These are phyloP conservation scores for Bipolaris gigantea DNA, from an alignment of 2,329 filamentous ascomycete species.

Conservation along the genomic window DNA sequence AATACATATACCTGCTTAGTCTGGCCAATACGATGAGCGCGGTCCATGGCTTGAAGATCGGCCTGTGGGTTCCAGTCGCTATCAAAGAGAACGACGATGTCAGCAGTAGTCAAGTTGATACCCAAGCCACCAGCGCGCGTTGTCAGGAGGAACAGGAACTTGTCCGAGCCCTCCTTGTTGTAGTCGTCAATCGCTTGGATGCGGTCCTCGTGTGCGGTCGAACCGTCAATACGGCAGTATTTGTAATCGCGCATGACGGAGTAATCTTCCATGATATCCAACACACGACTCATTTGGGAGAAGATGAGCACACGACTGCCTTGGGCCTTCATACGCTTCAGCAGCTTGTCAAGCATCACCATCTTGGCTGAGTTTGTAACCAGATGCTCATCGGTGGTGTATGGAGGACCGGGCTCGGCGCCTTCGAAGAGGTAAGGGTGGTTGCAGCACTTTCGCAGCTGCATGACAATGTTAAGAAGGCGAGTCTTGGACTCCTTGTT, in stretches of 20 bases:
- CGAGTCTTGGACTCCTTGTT: conserved; percentile 98
- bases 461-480: conserved; percentile 98
- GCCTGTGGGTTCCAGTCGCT: conserved; percentile 99
- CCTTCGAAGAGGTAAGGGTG: conserved; percentile 98
- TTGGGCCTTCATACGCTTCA: conserved; percentile 78
- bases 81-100: conserved; percentile 95
- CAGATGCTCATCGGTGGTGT: conserved; percentile 96
- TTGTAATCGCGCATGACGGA: conserved; percentile 93
- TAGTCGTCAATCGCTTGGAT: conserved; percentile 98
- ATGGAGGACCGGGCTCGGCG: conserved; percentile 93
- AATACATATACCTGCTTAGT: conserved; percentile 98
- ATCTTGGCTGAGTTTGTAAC: conserved; percentile 95
- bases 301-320: conserved; percentile 98
- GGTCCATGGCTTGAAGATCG: conserved; percentile 98
- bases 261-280: conserved; percentile 98
- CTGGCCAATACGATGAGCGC: conserved; percentile 96
- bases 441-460: conserved; percentile 97
- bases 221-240: conserved; percentile 96
- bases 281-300: conserved; percentile 96
- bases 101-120: conserved; percentile 93
- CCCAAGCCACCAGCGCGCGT: conserved; percentile 94
- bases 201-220: conserved; percentile 95
- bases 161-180: conserved; percentile 89
- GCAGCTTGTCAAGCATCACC: conserved; percentile 90
- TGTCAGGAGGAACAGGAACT: conserved; percentile 89